Evolutionary conservation across 2,329 filamentous ascomycete genomes (phyloP).

Genomic region (Anthostomella pinea): DNA sequence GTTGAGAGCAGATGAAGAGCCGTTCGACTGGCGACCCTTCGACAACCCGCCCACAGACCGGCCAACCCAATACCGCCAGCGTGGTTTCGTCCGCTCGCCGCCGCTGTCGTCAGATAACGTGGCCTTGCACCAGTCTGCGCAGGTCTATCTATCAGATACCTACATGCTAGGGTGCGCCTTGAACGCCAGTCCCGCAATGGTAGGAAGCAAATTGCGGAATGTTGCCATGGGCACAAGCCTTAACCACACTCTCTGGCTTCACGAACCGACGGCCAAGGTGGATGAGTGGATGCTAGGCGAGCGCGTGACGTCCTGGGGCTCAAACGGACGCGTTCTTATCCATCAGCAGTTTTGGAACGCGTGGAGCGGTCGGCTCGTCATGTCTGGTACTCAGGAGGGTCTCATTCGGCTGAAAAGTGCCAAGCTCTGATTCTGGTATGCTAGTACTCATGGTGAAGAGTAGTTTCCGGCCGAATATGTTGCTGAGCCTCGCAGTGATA

Average conservation of each 20-base stretch:
- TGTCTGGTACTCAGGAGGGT: conserved; percentile 14
- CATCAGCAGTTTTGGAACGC: conserved; percentile 12
- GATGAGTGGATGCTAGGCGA: conserved; percentile 16
- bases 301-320: conserved; percentile 13
- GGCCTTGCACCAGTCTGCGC: neutral
- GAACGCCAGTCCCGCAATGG: neutral
- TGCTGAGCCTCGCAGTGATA: neutral
- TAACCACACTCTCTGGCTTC: conserved; percentile 15
- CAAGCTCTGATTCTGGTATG: too few species aligned
- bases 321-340: conserved; percentile 14
- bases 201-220: conserved; percentile 1
- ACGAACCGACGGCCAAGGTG: conserved; percentile 7
- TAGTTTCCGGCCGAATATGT: neutral
- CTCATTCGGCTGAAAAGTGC: conserved; percentile 10
- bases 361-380: conserved; percentile 10
- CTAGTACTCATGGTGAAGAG: too few species aligned
- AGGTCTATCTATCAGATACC: neutral
- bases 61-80: neutral
- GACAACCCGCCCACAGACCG: neutral
- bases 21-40: neutral
- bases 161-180: neutral
- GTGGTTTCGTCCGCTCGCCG: neutral
- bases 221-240: conserved; percentile 6
- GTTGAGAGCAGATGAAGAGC: neutral
- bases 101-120: neutral